A percentile compares a stretch with the other conserved stretches of the same genome.
Evolutionary conservation across 768 basidiomycete species (phyloP).

Genomic region (Auricularia sp.): DNA sequence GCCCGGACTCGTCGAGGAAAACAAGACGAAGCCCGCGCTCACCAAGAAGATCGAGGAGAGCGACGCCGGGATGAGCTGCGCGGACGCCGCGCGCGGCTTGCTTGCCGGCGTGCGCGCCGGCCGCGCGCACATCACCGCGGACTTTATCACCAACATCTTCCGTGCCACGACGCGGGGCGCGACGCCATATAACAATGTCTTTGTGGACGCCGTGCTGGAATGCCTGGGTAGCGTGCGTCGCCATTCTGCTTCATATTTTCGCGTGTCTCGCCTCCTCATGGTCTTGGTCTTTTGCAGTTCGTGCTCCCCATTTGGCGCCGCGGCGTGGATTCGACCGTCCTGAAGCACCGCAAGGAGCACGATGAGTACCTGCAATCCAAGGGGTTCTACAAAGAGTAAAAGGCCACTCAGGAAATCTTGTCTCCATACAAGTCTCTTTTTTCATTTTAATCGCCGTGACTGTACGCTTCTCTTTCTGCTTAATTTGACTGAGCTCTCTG

Average conservation of each 20-base stretch:
- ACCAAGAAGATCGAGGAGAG: conserved; percentile 65
- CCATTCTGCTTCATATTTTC: not conserved
- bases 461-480: too few species aligned
- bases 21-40: conserved; percentile 65
- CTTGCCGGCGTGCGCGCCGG: conserved; percentile 58
- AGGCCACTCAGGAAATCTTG: too few species aligned
- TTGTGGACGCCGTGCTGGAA: conserved; percentile 43
- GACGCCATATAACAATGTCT: conserved; percentile 45
- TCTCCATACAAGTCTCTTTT: too few species aligned
- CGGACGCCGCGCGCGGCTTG: conserved; percentile 48
- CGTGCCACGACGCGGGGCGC: conserved; percentile 56
- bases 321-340: conserved; percentile 38
- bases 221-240: conserved; percentile 33
- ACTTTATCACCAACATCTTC: conserved; percentile 58
- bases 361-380: conserved; percentile 30
- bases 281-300: conserved; percentile 27
- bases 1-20: conserved; percentile 68
- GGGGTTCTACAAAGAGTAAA: conserved; percentile 27
- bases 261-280: conserved; percentile 9
- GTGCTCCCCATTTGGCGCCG: conserved; percentile 43
- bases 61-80: conserved; percentile 55
- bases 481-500: too few species aligned
- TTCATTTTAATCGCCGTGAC: too few species aligned
- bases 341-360: conserved; percentile 38
- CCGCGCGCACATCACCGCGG: conserved; percentile 64